Conservation (phyloP, 768 basidiomycete genomes). For the Boletus tylopilopsis region DNA sequence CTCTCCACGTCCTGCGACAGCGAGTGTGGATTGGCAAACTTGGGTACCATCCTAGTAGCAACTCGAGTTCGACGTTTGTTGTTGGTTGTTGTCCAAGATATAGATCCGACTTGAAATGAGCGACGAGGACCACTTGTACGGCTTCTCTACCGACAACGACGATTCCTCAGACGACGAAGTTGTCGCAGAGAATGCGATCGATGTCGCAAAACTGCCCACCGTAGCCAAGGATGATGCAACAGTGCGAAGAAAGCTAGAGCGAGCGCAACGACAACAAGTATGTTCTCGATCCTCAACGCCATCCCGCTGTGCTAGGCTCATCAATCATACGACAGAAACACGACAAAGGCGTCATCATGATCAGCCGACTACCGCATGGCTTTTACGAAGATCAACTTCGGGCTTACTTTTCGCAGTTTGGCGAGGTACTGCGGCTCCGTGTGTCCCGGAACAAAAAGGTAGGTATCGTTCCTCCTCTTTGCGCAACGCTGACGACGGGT, state of each 20-base stretch:
- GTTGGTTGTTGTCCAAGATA: constrained; percentile 14
- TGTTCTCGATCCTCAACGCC: constrained; percentile 19
- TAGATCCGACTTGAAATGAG: constrained; percentile 12
- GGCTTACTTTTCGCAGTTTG: constrained; percentile 94
- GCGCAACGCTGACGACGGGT: not conserved
- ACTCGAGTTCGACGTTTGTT: constrained; percentile 2
- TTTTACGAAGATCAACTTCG: constrained; percentile 96
- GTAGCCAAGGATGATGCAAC: constrained; percentile 83
- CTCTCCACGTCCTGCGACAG: constrained; percentile 29
- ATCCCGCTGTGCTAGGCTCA: not conserved
- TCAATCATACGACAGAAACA: constrained; percentile 35
- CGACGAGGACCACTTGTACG: constrained; percentile 52
- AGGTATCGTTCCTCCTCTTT: not conserved
- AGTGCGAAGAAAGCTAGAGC: constrained; percentile 63
- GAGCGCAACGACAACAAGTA: constrained; percentile 65
- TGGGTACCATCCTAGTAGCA: constrained; percentile 33
- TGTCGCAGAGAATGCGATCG: constrained; percentile 53
- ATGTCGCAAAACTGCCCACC: constrained; percentile 75
- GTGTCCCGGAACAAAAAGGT: constrained; percentile 95
- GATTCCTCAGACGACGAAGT: constrained; percentile 79
- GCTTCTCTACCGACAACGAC: constrained; percentile 75
- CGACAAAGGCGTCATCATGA: constrained; percentile 81
- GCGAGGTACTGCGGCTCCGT: constrained; percentile 80
- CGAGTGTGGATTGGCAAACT: constrained; percentile 47
- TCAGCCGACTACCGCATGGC: constrained; percentile 92